These are phyloP conservation scores for Daldinia concentrica DNA, from an alignment of 495 filamentous ascomycete genomes.

Conservation along the genomic window DNA sequence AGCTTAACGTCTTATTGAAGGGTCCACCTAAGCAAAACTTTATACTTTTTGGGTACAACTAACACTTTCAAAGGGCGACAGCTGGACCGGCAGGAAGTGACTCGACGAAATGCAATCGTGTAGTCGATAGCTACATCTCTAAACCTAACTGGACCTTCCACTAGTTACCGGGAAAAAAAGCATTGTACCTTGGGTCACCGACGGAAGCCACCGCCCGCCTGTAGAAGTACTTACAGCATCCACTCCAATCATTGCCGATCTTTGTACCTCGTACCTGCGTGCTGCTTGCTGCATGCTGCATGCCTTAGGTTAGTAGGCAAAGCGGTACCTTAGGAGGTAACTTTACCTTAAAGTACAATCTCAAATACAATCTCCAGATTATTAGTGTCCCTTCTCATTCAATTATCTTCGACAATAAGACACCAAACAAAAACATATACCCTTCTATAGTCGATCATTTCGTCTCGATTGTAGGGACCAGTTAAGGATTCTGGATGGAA, in stretches of 20 bases:
- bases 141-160: conserved; percentile 17
- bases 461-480: conserved; percentile 19
- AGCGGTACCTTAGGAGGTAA: neutral
- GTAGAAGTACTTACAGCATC: conserved; percentile 15
- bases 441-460: conserved; percentile 11
- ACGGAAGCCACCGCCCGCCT: conserved; percentile 9
- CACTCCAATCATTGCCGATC: neutral
- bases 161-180: neutral
- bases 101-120: conserved; percentile 21
- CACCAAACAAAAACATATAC: conserved; percentile 18
- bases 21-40: neutral
- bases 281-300: neutral
- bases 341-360: neutral
- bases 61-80: neutral
- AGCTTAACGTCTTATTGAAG: conserved; percentile 6
- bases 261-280: neutral
- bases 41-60: neutral
- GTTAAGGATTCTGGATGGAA: conserved; percentile 3
- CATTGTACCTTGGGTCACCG: conserved; percentile 2
- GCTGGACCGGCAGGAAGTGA: neutral
- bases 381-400: conserved; percentile 7
- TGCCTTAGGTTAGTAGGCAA: neutral
- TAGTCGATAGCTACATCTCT: conserved; percentile 19
- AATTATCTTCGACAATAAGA: conserved; percentile 7
- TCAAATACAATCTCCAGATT: conserved; percentile 5